Conservation (phyloP, 2,329 filamentous ascomycete genomes). For the Bertia moriformis region DNA sequence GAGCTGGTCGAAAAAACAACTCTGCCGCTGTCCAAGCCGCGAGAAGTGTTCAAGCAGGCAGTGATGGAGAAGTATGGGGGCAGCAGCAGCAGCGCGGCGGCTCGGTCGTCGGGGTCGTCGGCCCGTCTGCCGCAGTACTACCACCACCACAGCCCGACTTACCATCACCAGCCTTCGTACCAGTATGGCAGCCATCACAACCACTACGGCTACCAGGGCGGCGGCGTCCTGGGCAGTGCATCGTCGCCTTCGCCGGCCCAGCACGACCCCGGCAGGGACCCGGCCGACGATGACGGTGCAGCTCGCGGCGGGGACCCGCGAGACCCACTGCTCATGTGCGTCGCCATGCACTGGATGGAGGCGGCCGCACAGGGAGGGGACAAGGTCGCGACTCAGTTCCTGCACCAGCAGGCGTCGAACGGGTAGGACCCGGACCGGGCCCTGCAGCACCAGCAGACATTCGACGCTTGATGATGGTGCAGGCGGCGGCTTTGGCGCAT, state of each 20-base stretch:
- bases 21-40: constrained; percentile 67
- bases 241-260: constrained; percentile 6
- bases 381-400: constrained; percentile 65
- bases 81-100: no score
- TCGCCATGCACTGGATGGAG: constrained; percentile 96
- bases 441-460: no score
- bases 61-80: constrained; percentile 59
- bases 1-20: constrained; percentile 71
- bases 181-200: constrained; percentile 6
- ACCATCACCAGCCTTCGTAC: constrained; percentile 8
- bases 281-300: constrained; percentile 12
- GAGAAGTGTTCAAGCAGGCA: constrained; percentile 80
- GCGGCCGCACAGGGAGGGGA: constrained; percentile 75
- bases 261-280: constrained; percentile 12
- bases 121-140: constrained; percentile 12
- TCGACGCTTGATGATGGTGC: no score
- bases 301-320: constrained; percentile 40
- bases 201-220: no score
- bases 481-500: no score
- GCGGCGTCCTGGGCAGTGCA: not conserved
- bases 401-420: constrained; percentile 44
- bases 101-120: constrained; percentile 15
- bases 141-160: constrained; percentile 10
- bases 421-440: no score
- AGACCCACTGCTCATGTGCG: constrained; percentile 79